Evolutionary conservation across 352 stramenopile species (phyloP), one percentile per base, ranked within the genome.

Genomic region (Phytophthora tentaculata): DNA sequence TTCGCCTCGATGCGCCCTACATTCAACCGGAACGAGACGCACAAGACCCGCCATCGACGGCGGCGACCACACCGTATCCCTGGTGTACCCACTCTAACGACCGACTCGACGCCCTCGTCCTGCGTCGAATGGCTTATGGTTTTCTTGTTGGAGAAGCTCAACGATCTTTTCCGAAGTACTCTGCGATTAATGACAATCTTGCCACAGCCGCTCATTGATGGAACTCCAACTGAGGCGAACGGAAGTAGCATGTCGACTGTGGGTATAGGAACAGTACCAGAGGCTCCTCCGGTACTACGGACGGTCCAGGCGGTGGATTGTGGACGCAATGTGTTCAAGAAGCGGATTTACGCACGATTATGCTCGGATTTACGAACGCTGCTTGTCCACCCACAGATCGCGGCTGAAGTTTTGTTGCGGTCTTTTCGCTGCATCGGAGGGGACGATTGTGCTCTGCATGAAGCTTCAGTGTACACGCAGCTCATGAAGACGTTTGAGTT

Each of bases 281-380:
- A 74, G 28, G 56, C 61, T n/a, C 67, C 63, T 44, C 62, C 59
- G 24, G 61, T 81, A 26, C 39, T 77, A 17, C 73, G 83, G 24
- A 78, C 78, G 3, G 74, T 89, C 19, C 74, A 86, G 26, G 77
- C 86, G 4, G 78, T 92, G 1, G 84, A 92, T 45, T 91, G 83
- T 52, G 77, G 82, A 9, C 77, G 77, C 14, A 89, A 80, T 23
- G 77, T 91, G 20, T 91, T 92, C 73, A 91, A 91, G 68, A 88
- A 91, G 58, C 84, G 86, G 43, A 79, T 91, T 9, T 95, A 95
- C 53, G 83, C 84, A 2, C 76, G 86, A 35, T 61, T 95, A n/a
- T 95, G 86, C 60, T 93, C 86, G 2, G 86, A 95, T 66, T 67
- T 95, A 29, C 84, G 86, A 7, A 93, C 84, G 3, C 65, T 95